Base-by-base conservation (phyloP, 345 rosid genomes). In the Hibiscus trionum region DNA sequence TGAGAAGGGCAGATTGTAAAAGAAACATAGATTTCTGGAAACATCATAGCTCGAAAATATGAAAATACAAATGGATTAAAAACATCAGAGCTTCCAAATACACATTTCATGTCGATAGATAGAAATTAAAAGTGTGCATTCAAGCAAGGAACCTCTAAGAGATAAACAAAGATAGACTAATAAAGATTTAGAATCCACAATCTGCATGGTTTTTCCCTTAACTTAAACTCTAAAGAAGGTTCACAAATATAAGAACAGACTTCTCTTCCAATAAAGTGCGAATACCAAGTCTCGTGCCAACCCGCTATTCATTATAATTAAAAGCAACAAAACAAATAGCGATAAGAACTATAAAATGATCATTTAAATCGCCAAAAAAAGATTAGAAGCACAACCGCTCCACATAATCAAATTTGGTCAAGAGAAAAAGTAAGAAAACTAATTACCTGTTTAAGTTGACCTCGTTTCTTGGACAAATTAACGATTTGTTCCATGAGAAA, bases 391-490 rank as follows among this genome's bases (percentile, higher is more conserved):
- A 37, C 42, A 37, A 7, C 42, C 42, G 42, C 42, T 37, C 42
- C 42, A 37, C 9, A 35, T 35, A 37, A 37, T 37, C 42, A 37
- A 37, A 37, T 37, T 37, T 37, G 42, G 42, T 37, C 9, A 37
- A 37, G 42, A 1, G 42, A 37, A 37, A 37, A 37, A 37, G 42
- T 37, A 37, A 66, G 9, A 27, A 49, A 1, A 15, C 0, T 1
- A 8, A 4, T 49, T 26, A 93, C 98, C 96, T 93, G 94, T 76
- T 93, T 93, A 46, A 91, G 91, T 81, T 91, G 97, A 8, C 94
- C 96, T 29, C 97, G 93, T 72, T 90, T 90, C 76, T 93, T 93
- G 5, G 98, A 91, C 14, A 93, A 73, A 59, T 86, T 80, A 35
- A 87, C 33, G 80, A 91, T 93, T 83, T 91, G 93, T 69, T 90